Base-by-base conservation (phyloP, 2,329 filamentous ascomycete genomes). In the Esteya vermicola region DNA sequence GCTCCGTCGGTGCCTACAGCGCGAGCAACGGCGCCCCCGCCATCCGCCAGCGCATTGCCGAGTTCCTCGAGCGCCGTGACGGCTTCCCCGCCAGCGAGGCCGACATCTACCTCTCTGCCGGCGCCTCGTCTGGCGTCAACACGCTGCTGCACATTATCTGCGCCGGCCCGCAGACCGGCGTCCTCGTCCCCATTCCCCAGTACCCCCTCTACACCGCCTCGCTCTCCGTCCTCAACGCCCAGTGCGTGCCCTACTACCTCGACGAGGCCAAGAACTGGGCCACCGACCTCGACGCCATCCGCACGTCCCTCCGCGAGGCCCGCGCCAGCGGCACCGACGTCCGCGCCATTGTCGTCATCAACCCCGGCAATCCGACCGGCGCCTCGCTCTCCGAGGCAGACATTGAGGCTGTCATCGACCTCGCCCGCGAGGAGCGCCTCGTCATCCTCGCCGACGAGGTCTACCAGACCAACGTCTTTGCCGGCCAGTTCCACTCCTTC, bases 381-480 rank as follows among this genome's bases (percentile, higher is more conserved):
- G 85, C 86, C 38, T 91, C 81, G 39, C 73, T 98, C 16, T 68
- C 79, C 27, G 72, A 81, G 48, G 70, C 76, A 18, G 85, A 95
- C 54, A 78, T 98, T 59, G 77, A 80, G 53, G 70, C 72, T 38
- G 84, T 96, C n/a, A 72, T 96, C 50, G 76, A 91, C 48, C 81
- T 95, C 47, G 89, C 91, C 30, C 79, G 78, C 22, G 70, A 88
- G 58, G 77, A 95, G 68, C 76, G 80, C 51, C 72, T 98, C 21
- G 86, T 96, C 41, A 69, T 96, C 48, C 75, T 98, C 53, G 91
- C 91, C 39, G 91, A 98, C 55, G 91, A 98, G 62, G 91, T 98
- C 28, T 98, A 98, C 74, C 91, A 98, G 65, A 96, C 91, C 56
- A 98, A 98, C 61, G 83, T 98, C 52, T 98, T 98, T 64, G 67